Base-by-base conservation (phyloP, 192 early-diverging fungal genomes). In the Chytriomyces confervae region DNA sequence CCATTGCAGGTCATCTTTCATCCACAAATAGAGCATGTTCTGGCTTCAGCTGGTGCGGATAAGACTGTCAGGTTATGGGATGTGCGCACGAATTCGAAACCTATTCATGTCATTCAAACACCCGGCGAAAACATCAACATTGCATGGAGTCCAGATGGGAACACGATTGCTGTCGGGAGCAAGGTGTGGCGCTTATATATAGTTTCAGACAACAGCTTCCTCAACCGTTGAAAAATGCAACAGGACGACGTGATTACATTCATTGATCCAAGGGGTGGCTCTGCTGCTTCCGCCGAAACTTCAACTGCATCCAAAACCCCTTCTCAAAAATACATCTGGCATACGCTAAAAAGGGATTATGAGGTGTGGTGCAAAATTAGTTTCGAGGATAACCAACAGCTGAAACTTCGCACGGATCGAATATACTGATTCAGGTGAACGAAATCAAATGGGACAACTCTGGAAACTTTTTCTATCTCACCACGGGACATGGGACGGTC, bases 71-170 rank as follows among this genome's bases (percentile, higher is more conserved):
- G 93, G 46, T 80, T 95, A 61, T 95, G 94, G 94, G 94, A 95
- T 81, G 84, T 92, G 50, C 81, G 93, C 67, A 24, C 72, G 86
- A 85, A 91, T 24, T 84, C 83, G 7, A 87, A 89, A 61, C 87
- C 76, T 68, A 88, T 83, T 3, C 85, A 86, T 11, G 82, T 84
- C 23, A 84, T 94, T 5, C 75, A 84, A 43, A 95, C 94, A 5
- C 81, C 71, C 3, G 94, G 94, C 5, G 93, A 95, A 77, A 94
- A 94, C 80, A 94, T 95, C 80, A 95, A 95, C 80, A 88, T 94
- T 36, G 89, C 87, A 50, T 95, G 94, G 94, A 91, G 90, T 71
- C 91, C 93, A 2, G 89, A 94, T 69, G 94, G 93, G 7, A 83
- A 85, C 43, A 80, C 83, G 60, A 91, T 95, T 65, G 93, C 94